Conservation (phyloP, 2,329 filamentous ascomycete species). For the Aspergillus calidoustus region DNA sequence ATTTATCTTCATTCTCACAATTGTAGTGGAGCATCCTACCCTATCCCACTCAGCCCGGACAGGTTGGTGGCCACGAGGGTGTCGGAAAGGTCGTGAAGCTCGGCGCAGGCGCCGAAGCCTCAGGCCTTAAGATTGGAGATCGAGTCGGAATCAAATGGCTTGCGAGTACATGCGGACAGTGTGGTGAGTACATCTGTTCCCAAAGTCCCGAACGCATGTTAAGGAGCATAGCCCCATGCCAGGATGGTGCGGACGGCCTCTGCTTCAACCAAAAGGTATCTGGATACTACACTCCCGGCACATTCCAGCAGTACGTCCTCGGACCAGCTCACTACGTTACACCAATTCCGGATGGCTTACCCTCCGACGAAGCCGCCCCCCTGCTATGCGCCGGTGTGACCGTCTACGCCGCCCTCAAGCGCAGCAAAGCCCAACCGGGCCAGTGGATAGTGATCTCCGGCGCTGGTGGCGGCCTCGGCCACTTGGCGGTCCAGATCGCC, state of each 20-base stretch:
- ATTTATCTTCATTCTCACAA: neutral
- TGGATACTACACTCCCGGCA: slow-evolving; percentile 71
- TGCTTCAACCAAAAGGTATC: slow-evolving; percentile 63
- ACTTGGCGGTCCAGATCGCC: slow-evolving; percentile 66
- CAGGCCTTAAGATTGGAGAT: slow-evolving; percentile 66
- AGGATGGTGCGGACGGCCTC: slow-evolving; percentile 58
- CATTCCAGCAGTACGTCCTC: slow-evolving; percentile 73
- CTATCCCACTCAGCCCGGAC: slow-evolving; percentile 61
- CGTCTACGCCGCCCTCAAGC: slow-evolving; percentile 68
- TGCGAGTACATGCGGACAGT: slow-evolving; percentile 59
- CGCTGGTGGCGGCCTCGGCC: slow-evolving; percentile 67
- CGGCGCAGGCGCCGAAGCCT: slow-evolving; percentile 61
- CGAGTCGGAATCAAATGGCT: slow-evolving; percentile 74
- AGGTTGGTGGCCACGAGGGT: slow-evolving; percentile 73
- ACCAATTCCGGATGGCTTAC: slow-evolving; percentile 66
- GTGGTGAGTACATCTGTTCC: slow-evolving; percentile 41
- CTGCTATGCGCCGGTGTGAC: slow-evolving; percentile 72
- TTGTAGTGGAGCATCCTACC: slow-evolving; percentile 61
- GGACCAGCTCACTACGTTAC: slow-evolving; percentile 71
- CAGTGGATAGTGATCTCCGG: slow-evolving; percentile 65
- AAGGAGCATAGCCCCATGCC: slow-evolving; percentile 50
- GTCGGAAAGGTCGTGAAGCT: slow-evolving; percentile 69
- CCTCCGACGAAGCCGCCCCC: slow-evolving; percentile 66
- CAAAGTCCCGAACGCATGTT: neutral
- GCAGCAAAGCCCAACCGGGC: slow-evolving; percentile 62